These are phyloP conservation scores for Fusarium nodosum DNA, from an alignment of 2,329 filamentous ascomycete species.

Conservation along the genomic window DNA sequence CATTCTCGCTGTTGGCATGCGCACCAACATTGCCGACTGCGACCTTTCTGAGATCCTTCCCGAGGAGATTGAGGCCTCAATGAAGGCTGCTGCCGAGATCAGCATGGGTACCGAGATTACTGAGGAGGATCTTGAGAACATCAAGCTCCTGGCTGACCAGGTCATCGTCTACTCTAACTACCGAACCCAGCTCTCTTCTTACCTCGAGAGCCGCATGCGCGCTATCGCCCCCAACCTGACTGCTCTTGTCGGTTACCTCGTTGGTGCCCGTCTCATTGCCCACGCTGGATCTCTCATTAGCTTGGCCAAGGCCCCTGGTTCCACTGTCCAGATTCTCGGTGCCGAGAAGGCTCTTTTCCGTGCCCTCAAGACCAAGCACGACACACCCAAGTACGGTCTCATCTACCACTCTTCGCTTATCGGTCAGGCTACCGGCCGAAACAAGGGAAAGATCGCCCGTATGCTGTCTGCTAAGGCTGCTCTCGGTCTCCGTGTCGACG, in stretches of 20 bases:
- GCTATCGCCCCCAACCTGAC: slow-evolving; percentile 97
- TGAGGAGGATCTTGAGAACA: slow-evolving; percentile 91
- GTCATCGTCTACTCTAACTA: slow-evolving; percentile 94
- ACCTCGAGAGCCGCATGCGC: slow-evolving; percentile 93
- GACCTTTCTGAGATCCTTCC: slow-evolving; percentile 93
- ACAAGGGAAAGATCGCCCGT: slow-evolving; percentile 99
- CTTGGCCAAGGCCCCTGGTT: slow-evolving; percentile 93
- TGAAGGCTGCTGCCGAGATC: slow-evolving; percentile 95
- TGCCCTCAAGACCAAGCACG: slow-evolving; percentile 98
- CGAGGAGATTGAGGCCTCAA: slow-evolving; percentile 90
- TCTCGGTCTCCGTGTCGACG: slow-evolving; percentile 92
- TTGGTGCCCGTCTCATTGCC: slow-evolving; percentile 93
- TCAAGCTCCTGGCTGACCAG: slow-evolving; percentile 90
- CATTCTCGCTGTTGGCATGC: slow-evolving; percentile 89
- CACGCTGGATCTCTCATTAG: slow-evolving; percentile 95
- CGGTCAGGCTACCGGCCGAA: slow-evolving; percentile 95
- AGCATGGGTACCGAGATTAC: slow-evolving; percentile 99
- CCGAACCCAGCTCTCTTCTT: slow-evolving; percentile 86
- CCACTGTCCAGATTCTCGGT: slow-evolving; percentile 97
- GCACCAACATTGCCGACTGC: slow-evolving; percentile 79
- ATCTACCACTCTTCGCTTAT: slow-evolving; percentile 95
- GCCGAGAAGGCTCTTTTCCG: slow-evolving; percentile 99
- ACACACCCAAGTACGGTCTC: slow-evolving; percentile 97
- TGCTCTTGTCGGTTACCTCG: slow-evolving; percentile 90
- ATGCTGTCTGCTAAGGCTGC: slow-evolving; percentile 95